Conservation (phyloP, 2,329 filamentous ascomycete genomes). For the Fusarium pseudocircinatum region DNA sequence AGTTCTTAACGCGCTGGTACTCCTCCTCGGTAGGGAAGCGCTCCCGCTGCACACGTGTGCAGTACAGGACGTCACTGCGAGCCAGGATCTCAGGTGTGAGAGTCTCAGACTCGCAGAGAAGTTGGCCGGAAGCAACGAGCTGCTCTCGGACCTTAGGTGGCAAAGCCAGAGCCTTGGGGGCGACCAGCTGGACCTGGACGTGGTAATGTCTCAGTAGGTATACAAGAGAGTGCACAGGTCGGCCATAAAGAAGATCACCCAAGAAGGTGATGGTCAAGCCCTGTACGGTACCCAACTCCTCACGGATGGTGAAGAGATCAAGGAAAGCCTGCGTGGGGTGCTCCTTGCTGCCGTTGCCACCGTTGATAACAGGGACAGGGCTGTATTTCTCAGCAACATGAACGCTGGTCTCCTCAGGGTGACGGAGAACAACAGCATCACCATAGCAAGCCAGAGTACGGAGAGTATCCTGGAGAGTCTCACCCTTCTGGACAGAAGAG, state of each 20-base stretch:
- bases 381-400: constrained; percentile 87
- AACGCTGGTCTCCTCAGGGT: constrained; percentile 84
- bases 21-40: constrained; percentile 83
- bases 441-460: constrained; percentile 94
- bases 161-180: constrained; percentile 80
- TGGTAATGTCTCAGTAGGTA: constrained; percentile 96
- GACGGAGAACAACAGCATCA: constrained; percentile 94
- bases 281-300: constrained; percentile 95
- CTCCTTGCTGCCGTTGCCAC: constrained; percentile 93
- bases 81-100: constrained; percentile 89
- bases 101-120: constrained; percentile 77
- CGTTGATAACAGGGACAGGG: constrained; percentile 93
- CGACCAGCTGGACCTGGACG: constrained; percentile 90
- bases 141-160: constrained; percentile 78
- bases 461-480: constrained; percentile 91
- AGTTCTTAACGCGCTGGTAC: constrained; percentile 89
- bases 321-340: constrained; percentile 98
- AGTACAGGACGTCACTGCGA: constrained; percentile 92
- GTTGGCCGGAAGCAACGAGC: constrained; percentile 78
- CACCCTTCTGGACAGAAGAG: constrained; percentile 93
- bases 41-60: constrained; percentile 96
- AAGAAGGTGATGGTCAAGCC: constrained; percentile 96
- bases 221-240: constrained; percentile 93
- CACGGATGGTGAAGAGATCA: constrained; percentile 97
- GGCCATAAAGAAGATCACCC: constrained; percentile 91